Evolutionary conservation across 164 flowering plant genomes (phyloP), one percentile per base, ranked within the genome.

Genomic region (Macadamia tetraphylla): DNA sequence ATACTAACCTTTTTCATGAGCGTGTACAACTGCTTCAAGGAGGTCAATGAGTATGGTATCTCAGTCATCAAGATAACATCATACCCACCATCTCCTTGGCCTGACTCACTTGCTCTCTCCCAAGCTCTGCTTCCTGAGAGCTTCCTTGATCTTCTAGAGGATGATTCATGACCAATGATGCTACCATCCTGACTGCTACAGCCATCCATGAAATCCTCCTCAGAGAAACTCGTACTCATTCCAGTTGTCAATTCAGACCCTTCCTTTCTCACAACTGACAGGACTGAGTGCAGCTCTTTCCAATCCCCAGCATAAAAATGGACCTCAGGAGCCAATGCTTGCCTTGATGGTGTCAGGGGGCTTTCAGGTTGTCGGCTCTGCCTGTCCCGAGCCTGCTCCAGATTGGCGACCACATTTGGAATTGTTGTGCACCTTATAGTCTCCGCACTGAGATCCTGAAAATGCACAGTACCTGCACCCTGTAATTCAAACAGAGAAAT

Each of bases 101-200:
- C 90, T 13, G 84, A 72, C 74, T 86, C 98, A 67, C 67, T 84
- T 51, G 90, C 94, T 67, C 92, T 84, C 74, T 86, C 98, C 94
- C 98, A 92, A 31, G 96, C 96, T 58, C 92, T 85, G 73, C 98
- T 92, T 69, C 91, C 91, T 0, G 96, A 92, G 43, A 89, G 91
- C 81, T 90, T 92, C 80, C 92, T 85, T 46, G 96, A 87, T 55
- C 92, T 70, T 76, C 96, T 89, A 5, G 88, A 81, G 44, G 86
- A 82, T 43, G 83, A 76, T 60, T 87, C 96, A 29, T 78, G 87
- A 14, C 83, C 91, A 44, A 75, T 40, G n/a, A 80, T 79, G 76
- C 97, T 92, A 31, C 96, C 92, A 67, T 92, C 98, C 69, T 84
- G 94, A 72, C 98, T 92, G 68, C 96, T 89, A 66, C 88, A 79